A percentile compares a stretch with the other conserved stretches of the same genome.
Conservation (phyloP, 352 stramenopile genomes). For the Labyrinthula sp. region DNA sequence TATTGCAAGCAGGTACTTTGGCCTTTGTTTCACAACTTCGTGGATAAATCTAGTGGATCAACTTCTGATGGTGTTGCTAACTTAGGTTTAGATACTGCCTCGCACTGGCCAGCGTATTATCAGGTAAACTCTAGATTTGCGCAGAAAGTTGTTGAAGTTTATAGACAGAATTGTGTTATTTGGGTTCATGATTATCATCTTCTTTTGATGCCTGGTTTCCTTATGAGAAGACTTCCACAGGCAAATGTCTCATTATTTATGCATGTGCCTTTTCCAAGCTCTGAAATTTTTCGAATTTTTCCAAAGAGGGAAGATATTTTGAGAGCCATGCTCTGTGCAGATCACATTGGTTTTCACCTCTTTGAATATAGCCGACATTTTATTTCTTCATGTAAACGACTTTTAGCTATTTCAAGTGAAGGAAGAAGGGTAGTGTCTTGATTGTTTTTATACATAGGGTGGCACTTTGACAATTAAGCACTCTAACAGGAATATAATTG, state of each 20-base stretch:
- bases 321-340: conserved; percentile 58
- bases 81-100: conserved; percentile 24
- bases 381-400: conserved; percentile 59
- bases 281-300: conserved; percentile 87
- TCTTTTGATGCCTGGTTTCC: conserved; percentile 79
- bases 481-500: no score
- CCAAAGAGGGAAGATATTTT: conserved; percentile 61
- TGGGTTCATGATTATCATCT: conserved; percentile 97
- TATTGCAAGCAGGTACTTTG: conserved; percentile 34
- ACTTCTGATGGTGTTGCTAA: conserved; percentile 14
- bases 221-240: conserved; percentile 55
- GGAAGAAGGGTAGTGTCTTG: conserved; percentile 62
- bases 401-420: conserved; percentile 74
- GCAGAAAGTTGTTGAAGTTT: conserved; percentile 27
- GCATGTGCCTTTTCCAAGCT: conserved; percentile 91
- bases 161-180: conserved; percentile 52
- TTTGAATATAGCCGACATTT: conserved; percentile 77
- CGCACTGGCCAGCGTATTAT: conserved; percentile 29
- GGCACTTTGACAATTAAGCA: no score
- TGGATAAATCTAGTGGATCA: conserved; percentile 9
- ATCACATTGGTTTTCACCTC: conserved; percentile 73
- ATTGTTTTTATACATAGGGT: no score
- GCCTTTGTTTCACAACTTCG: conserved; percentile 32
- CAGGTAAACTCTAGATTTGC: conserved; percentile 26
- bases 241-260: conserved; percentile 83